phyloP scores from a whole-genome alignment of 495 filamentous ascomycete genomes.

The Tuber indicum region DNA sequence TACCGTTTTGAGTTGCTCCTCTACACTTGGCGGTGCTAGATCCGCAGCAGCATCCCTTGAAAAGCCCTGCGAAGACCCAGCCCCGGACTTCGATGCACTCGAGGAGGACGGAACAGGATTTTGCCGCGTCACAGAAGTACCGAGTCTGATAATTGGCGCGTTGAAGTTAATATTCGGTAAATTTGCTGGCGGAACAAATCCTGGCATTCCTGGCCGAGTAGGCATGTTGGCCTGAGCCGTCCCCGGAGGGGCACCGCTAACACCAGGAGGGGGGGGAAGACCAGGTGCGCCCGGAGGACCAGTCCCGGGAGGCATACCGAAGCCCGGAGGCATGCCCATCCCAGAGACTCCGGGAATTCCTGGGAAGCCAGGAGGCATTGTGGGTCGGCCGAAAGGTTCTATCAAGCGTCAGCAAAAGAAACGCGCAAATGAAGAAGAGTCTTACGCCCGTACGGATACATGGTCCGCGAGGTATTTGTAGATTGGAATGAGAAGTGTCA shows the following conservation, averaged over 20 bases:
- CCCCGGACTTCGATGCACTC: slow-evolving; percentile 38
- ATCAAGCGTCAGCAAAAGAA: slow-evolving; percentile 12
- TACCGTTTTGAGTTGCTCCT: slow-evolving; percentile 84
- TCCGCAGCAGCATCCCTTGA: slow-evolving; percentile 52
- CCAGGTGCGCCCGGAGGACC: slow-evolving; percentile 24
- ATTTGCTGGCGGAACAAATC: slow-evolving; percentile 84
- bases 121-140: slow-evolving; percentile 58
- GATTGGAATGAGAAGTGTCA: neutral
- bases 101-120: slow-evolving; percentile 45
- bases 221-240: slow-evolving; percentile 64
- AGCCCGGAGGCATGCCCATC: slow-evolving; percentile 76
- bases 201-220: slow-evolving; percentile 71
- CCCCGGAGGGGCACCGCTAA: slow-evolving; percentile 71
- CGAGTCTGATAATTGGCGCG: slow-evolving; percentile 91
- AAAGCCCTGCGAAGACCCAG: slow-evolving; percentile 47
- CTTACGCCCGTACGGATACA: slow-evolving; percentile 43
- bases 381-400: slow-evolving; percentile 38
- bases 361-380: slow-evolving; percentile 41
- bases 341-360: slow-evolving; percentile 48
- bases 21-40: slow-evolving; percentile 74
- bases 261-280: slow-evolving; percentile 55
- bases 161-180: slow-evolving; percentile 98
- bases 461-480: slow-evolving; percentile 8
- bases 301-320: slow-evolving; percentile 56
- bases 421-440: slow-evolving; percentile 8